Evolutionary conservation across 1,284 basidiomycete species (phyloP).

Genomic region (Sanghuangporus baumii): DNA sequence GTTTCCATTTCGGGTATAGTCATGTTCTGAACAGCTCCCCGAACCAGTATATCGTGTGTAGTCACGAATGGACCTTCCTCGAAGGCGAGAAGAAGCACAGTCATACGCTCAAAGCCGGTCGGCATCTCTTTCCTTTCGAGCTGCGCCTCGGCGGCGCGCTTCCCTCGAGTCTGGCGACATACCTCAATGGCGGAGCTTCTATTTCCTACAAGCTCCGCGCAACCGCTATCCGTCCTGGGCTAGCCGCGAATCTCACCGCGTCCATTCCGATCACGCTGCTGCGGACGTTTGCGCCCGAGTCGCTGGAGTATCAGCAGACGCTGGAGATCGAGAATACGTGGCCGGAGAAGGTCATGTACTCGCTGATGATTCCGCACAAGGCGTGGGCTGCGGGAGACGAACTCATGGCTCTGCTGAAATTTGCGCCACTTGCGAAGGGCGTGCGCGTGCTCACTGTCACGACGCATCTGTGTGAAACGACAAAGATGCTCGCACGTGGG

Average conservation of each 20-base stretch:
- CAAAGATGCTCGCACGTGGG: constrained; percentile 54
- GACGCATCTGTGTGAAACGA: constrained; percentile 72
- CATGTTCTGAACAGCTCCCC: constrained; percentile 33
- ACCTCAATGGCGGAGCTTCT: constrained; percentile 53
- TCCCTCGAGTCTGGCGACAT: constrained; percentile 69
- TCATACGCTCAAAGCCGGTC: constrained; percentile 87
- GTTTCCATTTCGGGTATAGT: constrained; percentile 18
- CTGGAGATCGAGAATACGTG: constrained; percentile 94
- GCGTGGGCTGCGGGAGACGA: constrained; percentile 89
- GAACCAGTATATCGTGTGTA: constrained; percentile 64
- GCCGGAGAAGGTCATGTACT: constrained; percentile 94
- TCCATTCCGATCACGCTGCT: constrained; percentile 59
- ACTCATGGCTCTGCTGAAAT: constrained; percentile 78
- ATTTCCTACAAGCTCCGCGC: constrained; percentile 87
- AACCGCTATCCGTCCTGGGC: constrained; percentile 67
- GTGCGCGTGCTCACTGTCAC: constrained; percentile 64
- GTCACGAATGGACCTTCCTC: constrained; percentile 86
- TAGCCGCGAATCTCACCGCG: constrained; percentile 67
- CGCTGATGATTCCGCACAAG: constrained; percentile 80
- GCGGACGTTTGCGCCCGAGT: constrained; percentile 72
- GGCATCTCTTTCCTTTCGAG: constrained; percentile 84
- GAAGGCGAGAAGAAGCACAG: constrained; percentile 71
- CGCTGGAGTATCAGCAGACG: constrained; percentile 92
- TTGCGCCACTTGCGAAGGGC: constrained; percentile 83
- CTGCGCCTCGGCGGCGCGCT: constrained; percentile 76